Conservation (phyloP, 2,329 filamentous ascomycete species). For the Penicillium vulpinum region DNA sequence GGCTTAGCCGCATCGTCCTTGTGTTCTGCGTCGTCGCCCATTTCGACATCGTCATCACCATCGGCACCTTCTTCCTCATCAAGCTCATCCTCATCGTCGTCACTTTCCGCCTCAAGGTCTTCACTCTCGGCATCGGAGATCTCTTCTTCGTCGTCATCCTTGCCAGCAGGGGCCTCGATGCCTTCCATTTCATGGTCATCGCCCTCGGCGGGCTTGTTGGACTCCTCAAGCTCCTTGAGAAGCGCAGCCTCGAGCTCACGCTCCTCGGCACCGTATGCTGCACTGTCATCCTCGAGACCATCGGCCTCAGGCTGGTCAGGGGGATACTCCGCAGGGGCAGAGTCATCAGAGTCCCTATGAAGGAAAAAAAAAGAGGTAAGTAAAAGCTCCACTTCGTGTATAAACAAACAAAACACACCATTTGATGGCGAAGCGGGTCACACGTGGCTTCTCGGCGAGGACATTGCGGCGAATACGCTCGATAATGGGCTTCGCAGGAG, state of each 20-base stretch:
- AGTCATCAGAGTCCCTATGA: constrained; percentile 93
- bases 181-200: constrained; percentile 78
- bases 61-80: constrained; percentile 64
- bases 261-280: constrained; percentile 88
- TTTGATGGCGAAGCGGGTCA: constrained; percentile 97
- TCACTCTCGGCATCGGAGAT: constrained; percentile 75
- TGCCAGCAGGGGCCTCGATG: constrained; percentile 56
- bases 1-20: constrained; percentile 38
- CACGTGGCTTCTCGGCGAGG: constrained; percentile 92
- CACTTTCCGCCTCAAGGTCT: constrained; percentile 75
- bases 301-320: constrained; percentile 98
- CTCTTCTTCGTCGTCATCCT: constrained; percentile 60
- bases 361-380: neutral
- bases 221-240: constrained; percentile 53
- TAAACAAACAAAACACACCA: constrained; percentile 61
- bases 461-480: constrained; percentile 92
- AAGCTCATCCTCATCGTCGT: constrained; percentile 68
- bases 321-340: constrained; percentile 91
- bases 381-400: neutral
- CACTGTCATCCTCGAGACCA: constrained; percentile 74
- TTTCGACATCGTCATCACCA: constrained; percentile 58
- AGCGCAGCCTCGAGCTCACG: constrained; percentile 68
- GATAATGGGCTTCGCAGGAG: constrained; percentile 86
- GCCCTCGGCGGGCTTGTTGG: constrained; percentile 44
- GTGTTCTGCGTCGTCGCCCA: constrained; percentile 55